Conservation (phyloP, 1,284 basidiomycete genomes). For the Puccinia hordei region DNA sequence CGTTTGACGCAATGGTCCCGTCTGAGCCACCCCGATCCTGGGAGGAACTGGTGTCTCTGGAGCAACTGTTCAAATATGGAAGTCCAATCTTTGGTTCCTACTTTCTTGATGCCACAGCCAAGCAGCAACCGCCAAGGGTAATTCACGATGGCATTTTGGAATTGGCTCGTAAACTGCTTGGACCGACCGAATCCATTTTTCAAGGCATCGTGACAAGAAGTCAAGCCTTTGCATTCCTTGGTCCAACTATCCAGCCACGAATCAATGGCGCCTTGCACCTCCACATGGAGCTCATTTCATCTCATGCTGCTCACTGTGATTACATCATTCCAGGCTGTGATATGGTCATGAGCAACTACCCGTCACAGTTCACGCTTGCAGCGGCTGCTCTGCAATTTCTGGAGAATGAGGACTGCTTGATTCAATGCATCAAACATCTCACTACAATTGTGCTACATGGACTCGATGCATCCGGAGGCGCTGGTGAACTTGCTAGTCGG, state of each 20-base stretch:
- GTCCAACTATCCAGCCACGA: not conserved
- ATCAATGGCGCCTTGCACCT: constrained; percentile 1
- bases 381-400: not conserved
- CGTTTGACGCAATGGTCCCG: constrained; percentile 14
- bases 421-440: constrained; percentile 6
- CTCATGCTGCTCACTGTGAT: not conserved
- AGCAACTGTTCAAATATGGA: not conserved
- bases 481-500: not conserved
- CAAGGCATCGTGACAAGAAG: not conserved
- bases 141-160: not conserved
- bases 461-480: not conserved
- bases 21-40: not conserved
- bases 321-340: constrained; percentile 1
- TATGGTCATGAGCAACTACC: not conserved
- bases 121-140: not conserved
- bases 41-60: not conserved
- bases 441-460: not conserved
- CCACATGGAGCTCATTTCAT: not conserved
- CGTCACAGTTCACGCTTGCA: constrained; percentile 17
- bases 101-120: not conserved
- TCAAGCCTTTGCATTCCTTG: not conserved
- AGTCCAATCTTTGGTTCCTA: not conserved
- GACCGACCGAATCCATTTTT: not conserved
- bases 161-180: not conserved
- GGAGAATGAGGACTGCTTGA: not conserved